Evolutionary conservation across 2,329 filamentous ascomycete species (phyloP), one percentile per base, ranked within the genome.

Genomic region (Sporothrix euskadiensis): DNA sequence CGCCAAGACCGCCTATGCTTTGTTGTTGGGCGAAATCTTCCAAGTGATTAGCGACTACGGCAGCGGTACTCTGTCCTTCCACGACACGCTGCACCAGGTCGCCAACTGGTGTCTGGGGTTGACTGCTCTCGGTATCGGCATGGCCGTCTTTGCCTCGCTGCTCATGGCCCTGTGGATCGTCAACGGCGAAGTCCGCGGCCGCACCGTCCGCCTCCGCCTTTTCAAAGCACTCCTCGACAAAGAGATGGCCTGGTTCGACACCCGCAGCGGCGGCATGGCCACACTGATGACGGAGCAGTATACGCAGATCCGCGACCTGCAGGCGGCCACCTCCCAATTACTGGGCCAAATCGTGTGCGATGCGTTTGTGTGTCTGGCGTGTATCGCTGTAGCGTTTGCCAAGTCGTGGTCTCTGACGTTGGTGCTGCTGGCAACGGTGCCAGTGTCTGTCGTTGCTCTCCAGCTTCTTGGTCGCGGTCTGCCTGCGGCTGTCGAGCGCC

Each of bases 341-440:
- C 84, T 98, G 0, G 94, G 94, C 0, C 88, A 91, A 61, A 80
- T 92, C 0, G 78, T 92, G 8, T 87, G 89, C 74, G 90, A 92
- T 75, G 77, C 88, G 0, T 84, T 92, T n/a, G 89, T 91, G 3
- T 86, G 89, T 0, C 44, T 91, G 4, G 88, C 88, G 4, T 91
- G 92, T 9, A 82, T 97, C 1, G 84, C 83, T 0, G 84, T 98
- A 1, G 93, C 94, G 0, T 86, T 98, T 41, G 91, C 89, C 79
- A 91, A 88, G 77, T 96, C 93, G 0, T 98, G 93, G 93, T 91
- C 91, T 75, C 85, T 98, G 19, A 94, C 94, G 0, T 83, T 97
- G 0, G 90, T 97, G 2, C 90, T 95, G 12, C 83, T 97, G 3
- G 88, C 91, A 0, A 91, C 90, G 0, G 84, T 94, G 0, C 93